These are phyloP conservation scores for Omphalotus guepiniiformis DNA, from an alignment of 768 basidiomycete species.

Conservation along the genomic window DNA sequence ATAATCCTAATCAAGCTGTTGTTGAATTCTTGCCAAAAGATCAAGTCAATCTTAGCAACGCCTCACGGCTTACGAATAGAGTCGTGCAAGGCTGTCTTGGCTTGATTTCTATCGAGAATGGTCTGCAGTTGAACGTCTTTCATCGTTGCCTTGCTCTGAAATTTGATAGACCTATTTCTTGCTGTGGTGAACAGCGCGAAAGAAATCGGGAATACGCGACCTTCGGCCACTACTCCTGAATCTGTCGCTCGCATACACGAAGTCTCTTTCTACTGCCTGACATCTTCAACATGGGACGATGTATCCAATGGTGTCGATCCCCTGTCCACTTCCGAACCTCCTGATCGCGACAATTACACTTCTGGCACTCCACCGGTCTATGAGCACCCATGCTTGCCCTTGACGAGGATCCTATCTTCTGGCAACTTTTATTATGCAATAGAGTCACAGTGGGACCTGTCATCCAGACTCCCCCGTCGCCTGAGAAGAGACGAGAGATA, in stretches of 20 bases:
- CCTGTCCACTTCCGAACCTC: constrained; percentile 51
- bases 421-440: constrained; percentile 93
- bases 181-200: constrained; percentile 74
- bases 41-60: constrained; percentile 61
- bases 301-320: constrained; percentile 48
- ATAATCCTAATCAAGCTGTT: constrained; percentile 57
- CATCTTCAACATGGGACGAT: constrained; percentile 83
- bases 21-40: constrained; percentile 81
- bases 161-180: constrained; percentile 70
- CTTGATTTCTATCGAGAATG: constrained; percentile 67
- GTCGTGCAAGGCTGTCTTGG: constrained; percentile 83
- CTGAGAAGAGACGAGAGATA: constrained; percentile 46
- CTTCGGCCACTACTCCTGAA: constrained; percentile 54
- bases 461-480: constrained; percentile 72
- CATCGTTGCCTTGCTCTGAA: not conserved
- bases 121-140: constrained; percentile 30
- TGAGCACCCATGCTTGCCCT: constrained; percentile 87
- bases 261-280: constrained; percentile 86
- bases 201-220: constrained; percentile 68
- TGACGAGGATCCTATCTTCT: constrained; percentile 87
- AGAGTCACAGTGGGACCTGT: constrained; percentile 84
- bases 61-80: constrained; percentile 66
- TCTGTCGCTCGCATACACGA: constrained; percentile 81
- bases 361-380: constrained; percentile 50
- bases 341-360: constrained; percentile 50